Evolutionary conservation across 1,284 basidiomycete genomes (phyloP).

Genomic region (Retiboletus flavoniger): DNA sequence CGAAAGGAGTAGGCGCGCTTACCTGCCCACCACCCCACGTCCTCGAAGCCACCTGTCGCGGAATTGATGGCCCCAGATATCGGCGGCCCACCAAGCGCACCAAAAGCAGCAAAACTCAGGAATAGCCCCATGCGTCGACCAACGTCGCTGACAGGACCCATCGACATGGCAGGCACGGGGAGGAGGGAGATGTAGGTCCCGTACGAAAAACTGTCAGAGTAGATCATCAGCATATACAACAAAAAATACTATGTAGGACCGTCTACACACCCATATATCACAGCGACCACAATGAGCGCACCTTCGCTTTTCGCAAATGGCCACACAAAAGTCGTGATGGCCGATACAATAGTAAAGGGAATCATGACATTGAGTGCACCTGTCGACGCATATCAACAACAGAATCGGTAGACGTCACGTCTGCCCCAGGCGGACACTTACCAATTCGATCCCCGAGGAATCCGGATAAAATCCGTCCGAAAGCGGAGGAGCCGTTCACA

Average conservation of each 20-base stretch:
- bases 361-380: conserved; percentile 46
- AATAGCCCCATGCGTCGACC: conserved; percentile 60
- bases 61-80: conserved; percentile 49
- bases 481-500: conserved; percentile 45
- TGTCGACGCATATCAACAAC: conserved; percentile 4
- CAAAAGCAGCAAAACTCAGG: conserved; percentile 49
- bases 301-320: conserved; percentile 38
- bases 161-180: conserved; percentile 52
- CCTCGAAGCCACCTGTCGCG: conserved; percentile 34
- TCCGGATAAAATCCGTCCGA: conserved; percentile 44
- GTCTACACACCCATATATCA: conserved; percentile 44
- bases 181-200: conserved; percentile 60
- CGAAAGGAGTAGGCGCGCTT: conserved; percentile 37
- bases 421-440: conserved; percentile 24
- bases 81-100: conserved; percentile 48
- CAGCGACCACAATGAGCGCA: conserved; percentile 37
- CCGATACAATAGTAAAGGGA: conserved; percentile 41
- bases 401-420: neutral
- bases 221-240: conserved; percentile 23
- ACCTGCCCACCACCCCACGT: conserved; percentile 50
- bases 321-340: conserved; percentile 44
- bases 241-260: neutral
- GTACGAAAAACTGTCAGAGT: conserved; percentile 50
- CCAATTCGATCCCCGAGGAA: conserved; percentile 39
- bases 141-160: conserved; percentile 60